A percentile compares a stretch with the other conserved stretches of the same genome.
phyloP scores from a whole-genome alignment of 2,329 filamentous ascomycete genomes.

The Epicoccum sorghinum region DNA sequence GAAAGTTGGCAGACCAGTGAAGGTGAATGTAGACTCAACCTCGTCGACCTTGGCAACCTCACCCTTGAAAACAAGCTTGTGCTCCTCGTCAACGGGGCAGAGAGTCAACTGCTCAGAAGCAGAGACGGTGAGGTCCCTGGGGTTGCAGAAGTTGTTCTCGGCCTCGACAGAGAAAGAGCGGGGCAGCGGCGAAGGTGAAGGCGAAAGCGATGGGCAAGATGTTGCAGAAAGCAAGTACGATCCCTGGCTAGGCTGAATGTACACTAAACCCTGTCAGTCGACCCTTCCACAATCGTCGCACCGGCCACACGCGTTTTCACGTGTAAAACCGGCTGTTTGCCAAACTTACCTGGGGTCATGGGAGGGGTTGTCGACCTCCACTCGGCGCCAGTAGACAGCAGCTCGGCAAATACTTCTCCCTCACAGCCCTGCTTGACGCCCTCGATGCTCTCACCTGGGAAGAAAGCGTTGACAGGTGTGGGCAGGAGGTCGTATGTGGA shows the following conservation, averaged over 20 bases:
- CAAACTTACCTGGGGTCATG: constrained; percentile 81
- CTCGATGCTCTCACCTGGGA: constrained; percentile 51
- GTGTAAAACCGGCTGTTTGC: constrained; percentile 1
- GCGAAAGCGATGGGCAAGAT: constrained; percentile 83
- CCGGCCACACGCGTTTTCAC: constrained; percentile 4
- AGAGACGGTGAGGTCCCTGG: constrained; percentile 81
- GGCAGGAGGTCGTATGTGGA: constrained; percentile 76
- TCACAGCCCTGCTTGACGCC: constrained; percentile 66
- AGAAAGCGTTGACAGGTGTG: constrained; percentile 84
- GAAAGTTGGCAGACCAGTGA: constrained; percentile 71
- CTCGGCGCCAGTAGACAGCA: constrained; percentile 77
- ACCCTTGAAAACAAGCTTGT: constrained; percentile 58
- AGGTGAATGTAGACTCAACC: constrained; percentile 44
- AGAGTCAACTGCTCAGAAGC: constrained; percentile 65
- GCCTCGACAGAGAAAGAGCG: constrained; percentile 70
- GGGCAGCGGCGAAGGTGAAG: constrained; percentile 81
- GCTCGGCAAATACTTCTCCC: constrained; percentile 72
- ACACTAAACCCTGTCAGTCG: constrained; percentile 58
- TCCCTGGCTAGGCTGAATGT: constrained; percentile 67
- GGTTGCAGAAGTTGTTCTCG: constrained; percentile 88
- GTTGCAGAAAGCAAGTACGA: constrained; percentile 75
- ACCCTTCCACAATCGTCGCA: constrained; percentile 3
- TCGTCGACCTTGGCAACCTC: constrained; percentile 48
- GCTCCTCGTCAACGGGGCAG: constrained; percentile 67
- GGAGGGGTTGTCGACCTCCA: constrained; percentile 78